Conservation (phyloP, 2,329 filamentous ascomycete genomes). For the Colletotrichum siamense region DNA sequence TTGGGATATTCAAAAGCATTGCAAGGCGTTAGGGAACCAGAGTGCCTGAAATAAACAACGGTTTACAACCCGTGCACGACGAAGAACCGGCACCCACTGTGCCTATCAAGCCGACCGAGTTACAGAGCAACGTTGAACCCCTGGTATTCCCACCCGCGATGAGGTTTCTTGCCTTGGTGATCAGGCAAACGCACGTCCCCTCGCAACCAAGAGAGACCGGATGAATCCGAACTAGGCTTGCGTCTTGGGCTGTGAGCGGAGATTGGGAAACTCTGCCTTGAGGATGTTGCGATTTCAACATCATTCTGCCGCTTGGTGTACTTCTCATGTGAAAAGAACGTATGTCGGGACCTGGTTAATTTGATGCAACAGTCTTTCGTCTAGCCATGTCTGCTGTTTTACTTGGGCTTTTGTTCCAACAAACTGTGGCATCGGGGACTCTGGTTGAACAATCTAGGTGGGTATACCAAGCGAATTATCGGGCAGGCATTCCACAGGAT, state of each 20-base stretch:
- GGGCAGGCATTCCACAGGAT: not conserved
- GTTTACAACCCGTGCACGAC: not conserved
- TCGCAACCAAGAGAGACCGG: not conserved
- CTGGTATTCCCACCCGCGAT: not conserved
- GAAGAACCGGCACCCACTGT: not conserved
- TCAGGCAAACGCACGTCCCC: not conserved
- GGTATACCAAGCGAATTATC: not conserved
- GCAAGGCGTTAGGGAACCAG: conserved; percentile 25
- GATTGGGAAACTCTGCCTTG: not conserved
- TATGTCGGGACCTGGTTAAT: not conserved
- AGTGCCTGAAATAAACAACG: not conserved
- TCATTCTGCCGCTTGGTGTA: not conserved
- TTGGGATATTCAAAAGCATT: conserved; percentile 19
- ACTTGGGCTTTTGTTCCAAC: not conserved
- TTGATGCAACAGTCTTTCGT: not conserved
- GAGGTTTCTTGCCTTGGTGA: not conserved
- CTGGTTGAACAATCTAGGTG: not conserved
- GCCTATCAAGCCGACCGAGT: not conserved
- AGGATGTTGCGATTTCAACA: not conserved
- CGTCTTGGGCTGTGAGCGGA: not conserved
- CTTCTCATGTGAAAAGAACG: conserved; percentile 14
- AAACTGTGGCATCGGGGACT: not conserved
- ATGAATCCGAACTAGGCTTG: not conserved
- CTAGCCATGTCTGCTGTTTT: not conserved
- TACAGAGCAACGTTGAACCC: not conserved